phyloP scores from a whole-genome alignment of 2,329 filamentous ascomycete species.

The Venturia aucupariae region DNA sequence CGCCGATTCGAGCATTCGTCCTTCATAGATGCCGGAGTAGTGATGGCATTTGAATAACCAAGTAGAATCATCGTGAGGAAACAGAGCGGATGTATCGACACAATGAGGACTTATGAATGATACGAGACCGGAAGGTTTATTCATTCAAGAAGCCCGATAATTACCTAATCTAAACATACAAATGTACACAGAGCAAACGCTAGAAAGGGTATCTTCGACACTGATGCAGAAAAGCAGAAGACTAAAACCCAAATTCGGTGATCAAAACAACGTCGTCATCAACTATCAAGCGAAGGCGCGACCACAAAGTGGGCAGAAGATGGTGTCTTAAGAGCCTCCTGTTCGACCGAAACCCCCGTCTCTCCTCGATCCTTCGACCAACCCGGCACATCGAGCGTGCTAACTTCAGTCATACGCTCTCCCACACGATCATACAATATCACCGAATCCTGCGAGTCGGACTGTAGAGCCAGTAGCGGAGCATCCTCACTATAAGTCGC shows the following conservation, averaged over 20 bases:
- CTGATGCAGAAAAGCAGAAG: not conserved
- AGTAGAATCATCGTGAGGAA: too few species aligned
- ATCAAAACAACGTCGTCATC: not conserved
- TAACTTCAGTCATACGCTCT: not conserved
- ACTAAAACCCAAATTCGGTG: not conserved
- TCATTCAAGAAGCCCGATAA: not conserved
- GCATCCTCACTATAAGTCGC: not conserved
- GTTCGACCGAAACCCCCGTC: not conserved
- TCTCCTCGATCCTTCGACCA: not conserved
- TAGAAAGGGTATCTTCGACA: not conserved
- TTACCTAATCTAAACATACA: not conserved
- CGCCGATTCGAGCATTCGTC: too few species aligned
- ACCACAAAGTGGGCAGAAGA: not conserved
- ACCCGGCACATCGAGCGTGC: not conserved
- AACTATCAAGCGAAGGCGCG: not conserved
- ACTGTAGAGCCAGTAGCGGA: not conserved
- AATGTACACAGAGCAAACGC: not conserved
- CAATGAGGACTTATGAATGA: too few species aligned
- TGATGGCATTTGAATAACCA: too few species aligned
- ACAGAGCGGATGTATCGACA: too few species aligned
- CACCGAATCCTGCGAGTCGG: not conserved
- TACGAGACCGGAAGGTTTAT: not conserved
- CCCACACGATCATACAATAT: not conserved
- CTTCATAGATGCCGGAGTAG: too few species aligned
- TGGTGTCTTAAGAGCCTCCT: not conserved